These are phyloP conservation scores for Penicillium capsulatum DNA, from an alignment of 2,329 filamentous ascomycete genomes.

Conservation along the genomic window DNA sequence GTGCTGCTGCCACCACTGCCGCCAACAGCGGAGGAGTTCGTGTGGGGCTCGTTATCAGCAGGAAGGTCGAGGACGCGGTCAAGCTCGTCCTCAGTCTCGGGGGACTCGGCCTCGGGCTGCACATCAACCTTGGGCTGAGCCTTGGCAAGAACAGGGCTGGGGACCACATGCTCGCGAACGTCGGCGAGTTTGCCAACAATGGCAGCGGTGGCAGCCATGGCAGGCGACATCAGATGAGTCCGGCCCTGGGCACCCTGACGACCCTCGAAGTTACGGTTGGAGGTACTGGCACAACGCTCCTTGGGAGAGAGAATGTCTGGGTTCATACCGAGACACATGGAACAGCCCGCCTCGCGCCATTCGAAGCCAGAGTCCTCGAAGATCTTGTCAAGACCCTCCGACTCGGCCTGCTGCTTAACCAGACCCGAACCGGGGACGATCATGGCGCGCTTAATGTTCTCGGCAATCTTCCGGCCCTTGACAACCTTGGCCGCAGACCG, in stretches of 20 bases:
- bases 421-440: constrained; percentile 93
- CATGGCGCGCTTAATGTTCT: constrained; percentile 91
- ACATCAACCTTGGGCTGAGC: constrained; percentile 59
- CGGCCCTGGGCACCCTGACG: constrained; percentile 87
- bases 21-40: constrained; percentile 51
- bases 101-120: constrained; percentile 56
- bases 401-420: constrained; percentile 86
- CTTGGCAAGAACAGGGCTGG: constrained; percentile 43
- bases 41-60: constrained; percentile 61
- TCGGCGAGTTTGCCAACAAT: constrained; percentile 89
- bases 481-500: constrained; percentile 81
- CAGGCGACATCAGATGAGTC: constrained; percentile 94
- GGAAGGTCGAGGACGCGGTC: constrained; percentile 60
- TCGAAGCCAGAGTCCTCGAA: constrained; percentile 91
- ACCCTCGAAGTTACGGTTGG: constrained; percentile 96
- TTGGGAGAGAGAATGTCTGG: constrained; percentile 89
- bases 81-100: constrained; percentile 59
- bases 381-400: constrained; percentile 87
- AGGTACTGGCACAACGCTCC: constrained; percentile 92
- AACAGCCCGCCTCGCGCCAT: constrained; percentile 97
- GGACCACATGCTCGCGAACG: constrained; percentile 69
- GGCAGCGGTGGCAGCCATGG: constrained; percentile 89
- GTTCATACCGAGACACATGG: constrained; percentile 99
- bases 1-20: constrained; percentile 41
- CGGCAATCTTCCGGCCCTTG: constrained; percentile 78